Evolutionary conservation across 371 early-diverging fungal species (phyloP).

Genomic region (Umbelopsis sp.): DNA sequence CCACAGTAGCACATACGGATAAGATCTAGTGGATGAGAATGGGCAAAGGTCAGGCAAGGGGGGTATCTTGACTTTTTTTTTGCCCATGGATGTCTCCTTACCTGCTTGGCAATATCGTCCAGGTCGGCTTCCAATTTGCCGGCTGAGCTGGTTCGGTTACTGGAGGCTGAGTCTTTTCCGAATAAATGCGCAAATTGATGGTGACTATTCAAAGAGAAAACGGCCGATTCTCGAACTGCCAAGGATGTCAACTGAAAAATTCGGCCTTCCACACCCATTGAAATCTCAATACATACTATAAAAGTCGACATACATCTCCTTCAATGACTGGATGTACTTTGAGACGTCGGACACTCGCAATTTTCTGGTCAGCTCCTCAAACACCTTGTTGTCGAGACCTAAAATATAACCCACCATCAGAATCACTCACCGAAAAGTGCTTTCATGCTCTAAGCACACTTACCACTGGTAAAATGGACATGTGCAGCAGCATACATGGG

Average conservation of each 20-base stretch:
- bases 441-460: not conserved
- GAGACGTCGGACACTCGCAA: conserved; percentile 61
- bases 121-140: conserved; percentile 60
- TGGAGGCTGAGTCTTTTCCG: conserved; percentile 30
- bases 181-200: conserved; percentile 66
- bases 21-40: conserved; percentile 47
- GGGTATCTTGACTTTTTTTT: not conserved
- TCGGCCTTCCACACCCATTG: not conserved
- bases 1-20: conserved; percentile 77
- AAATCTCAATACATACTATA: conserved; percentile 35
- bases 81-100: conserved; percentile 22
- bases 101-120: conserved; percentile 70
- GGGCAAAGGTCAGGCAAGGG: not conserved
- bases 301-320: conserved; percentile 82
- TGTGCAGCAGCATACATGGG: conserved; percentile 82
- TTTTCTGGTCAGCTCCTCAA: conserved; percentile 51
- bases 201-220: conserved; percentile 79
- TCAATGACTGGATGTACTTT: conserved; percentile 67
- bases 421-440: not conserved
- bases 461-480: conserved; percentile 82
- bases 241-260: not conserved
- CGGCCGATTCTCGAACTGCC: conserved; percentile 78
- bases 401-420: not conserved
- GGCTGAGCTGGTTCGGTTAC: conserved; percentile 33
- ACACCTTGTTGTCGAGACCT: conserved; percentile 76